A percentile compares a stretch with the other conserved stretches of the same genome.
Evolutionary conservation across 352 stramenopile genomes (phyloP).

Genomic region (Albugo laibachii): DNA sequence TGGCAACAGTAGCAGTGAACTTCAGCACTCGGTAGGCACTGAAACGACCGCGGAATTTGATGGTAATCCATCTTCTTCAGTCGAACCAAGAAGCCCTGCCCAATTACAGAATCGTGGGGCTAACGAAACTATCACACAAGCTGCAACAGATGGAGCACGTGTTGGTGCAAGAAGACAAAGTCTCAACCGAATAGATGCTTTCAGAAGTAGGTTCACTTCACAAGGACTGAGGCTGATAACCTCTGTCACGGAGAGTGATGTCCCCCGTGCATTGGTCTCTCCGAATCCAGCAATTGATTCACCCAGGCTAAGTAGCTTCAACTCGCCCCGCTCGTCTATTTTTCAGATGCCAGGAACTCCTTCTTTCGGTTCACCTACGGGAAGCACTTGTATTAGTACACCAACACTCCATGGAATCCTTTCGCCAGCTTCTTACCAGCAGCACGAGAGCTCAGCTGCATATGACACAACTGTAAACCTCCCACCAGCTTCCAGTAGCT

Average conservation of each 20-base stretch:
- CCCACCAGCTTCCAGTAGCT: neutral
- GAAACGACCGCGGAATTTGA: neutral
- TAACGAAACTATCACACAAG: constrained; percentile 13
- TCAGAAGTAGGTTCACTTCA: neutral
- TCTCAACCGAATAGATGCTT: too few relatives aligned
- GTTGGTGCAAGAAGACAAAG: constrained; percentile 11
- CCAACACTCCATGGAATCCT: constrained; percentile 18
- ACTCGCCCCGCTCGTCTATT: constrained; percentile 45
- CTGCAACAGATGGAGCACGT: constrained; percentile 4
- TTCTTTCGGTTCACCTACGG: constrained; percentile 20
- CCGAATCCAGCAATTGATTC: constrained; percentile 75
- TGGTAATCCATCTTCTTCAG: constrained; percentile 9
- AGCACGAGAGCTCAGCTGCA: constrained; percentile 37
- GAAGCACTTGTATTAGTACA: constrained; percentile 28
- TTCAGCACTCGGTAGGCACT: neutral
- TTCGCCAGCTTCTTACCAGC: constrained; percentile 67
- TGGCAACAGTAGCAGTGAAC: neutral
- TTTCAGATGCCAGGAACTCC: constrained; percentile 56
- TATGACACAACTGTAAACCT: constrained; percentile 3
- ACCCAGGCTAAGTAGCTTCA: constrained; percentile 50
- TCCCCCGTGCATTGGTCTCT: constrained; percentile 60
- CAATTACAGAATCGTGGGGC: constrained; percentile 65
- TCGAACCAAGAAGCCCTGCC: constrained; percentile 43
- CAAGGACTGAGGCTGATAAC: constrained; percentile 69
- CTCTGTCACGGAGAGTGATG: constrained; percentile 58